Evolutionary conservation across 768 basidiomycete genomes (phyloP).

Genomic region (Albatrellus ellisii): DNA sequence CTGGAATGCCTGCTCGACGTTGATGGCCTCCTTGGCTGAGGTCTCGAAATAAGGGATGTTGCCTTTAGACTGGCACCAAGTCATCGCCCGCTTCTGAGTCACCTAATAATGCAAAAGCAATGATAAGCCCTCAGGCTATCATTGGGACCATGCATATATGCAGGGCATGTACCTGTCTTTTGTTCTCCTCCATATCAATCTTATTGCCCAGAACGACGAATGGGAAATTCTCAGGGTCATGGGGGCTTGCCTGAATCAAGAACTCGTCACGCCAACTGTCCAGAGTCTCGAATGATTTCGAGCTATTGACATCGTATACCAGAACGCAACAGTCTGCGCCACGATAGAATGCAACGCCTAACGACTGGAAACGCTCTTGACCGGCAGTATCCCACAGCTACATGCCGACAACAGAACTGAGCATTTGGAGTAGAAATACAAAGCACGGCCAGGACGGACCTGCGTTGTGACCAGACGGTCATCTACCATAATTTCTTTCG

Average conservation of each 20-base stretch:
- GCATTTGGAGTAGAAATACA: neutral
- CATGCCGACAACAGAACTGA: neutral
- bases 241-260: constrained; percentile 95
- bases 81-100: constrained; percentile 98
- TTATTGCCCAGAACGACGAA: constrained; percentile 99
- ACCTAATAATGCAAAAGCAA: constrained; percentile 38
- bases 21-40: constrained; percentile 99
- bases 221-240: constrained; percentile 99
- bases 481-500: constrained; percentile 98
- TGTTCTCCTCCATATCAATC: constrained; percentile 99
- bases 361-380: constrained; percentile 98
- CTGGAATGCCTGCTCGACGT: constrained; percentile 99
- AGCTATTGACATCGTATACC: constrained; percentile 97
- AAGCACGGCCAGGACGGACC: constrained; percentile 30
- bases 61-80: constrained; percentile 99
- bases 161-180: constrained; percentile 91
- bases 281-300: constrained; percentile 96
- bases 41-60: constrained; percentile 99
- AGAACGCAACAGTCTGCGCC: constrained; percentile 99
- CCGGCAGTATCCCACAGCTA: constrained; percentile 99
- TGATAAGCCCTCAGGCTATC: neutral
- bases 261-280: constrained; percentile 99
- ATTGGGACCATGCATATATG: constrained; percentile 14
- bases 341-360: constrained; percentile 97
- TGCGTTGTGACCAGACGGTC: constrained; percentile 99